Evolutionary conservation across 768 basidiomycete species (phyloP).

Genomic region (Russula compacta): DNA sequence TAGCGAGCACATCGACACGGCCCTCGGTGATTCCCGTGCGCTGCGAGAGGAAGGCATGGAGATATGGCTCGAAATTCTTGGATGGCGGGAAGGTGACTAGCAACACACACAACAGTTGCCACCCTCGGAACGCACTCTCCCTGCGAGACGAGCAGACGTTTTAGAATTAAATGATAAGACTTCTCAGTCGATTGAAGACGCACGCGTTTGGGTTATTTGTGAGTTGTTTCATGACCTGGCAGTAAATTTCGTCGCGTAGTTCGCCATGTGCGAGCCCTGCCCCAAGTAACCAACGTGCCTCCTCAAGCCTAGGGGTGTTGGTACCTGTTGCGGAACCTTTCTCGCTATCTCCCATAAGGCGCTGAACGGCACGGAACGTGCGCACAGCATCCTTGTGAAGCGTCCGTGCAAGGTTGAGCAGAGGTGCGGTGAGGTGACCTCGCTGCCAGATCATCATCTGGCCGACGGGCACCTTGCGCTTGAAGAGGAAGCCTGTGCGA

Average conservation of each 20-base stretch:
- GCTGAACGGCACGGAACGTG: conserved; percentile 84
- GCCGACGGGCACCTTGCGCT: conserved; percentile 68
- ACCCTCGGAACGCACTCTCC: conserved; percentile 82
- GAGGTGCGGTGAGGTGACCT: conserved; percentile 59
- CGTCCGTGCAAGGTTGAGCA: conserved; percentile 58
- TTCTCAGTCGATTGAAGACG: conserved; percentile 26
- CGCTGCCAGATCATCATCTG: conserved; percentile 90
- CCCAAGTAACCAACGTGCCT: conserved; percentile 77
- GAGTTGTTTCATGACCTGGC: conserved; percentile 88
- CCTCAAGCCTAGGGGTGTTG: conserved; percentile 52
- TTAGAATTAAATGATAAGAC: background rate
- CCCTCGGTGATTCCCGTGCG: conserved; percentile 61
- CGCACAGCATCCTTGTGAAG: conserved; percentile 73
- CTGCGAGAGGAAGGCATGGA: conserved; percentile 69
- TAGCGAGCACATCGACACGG: conserved; percentile 82
- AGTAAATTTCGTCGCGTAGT: conserved; percentile 88
- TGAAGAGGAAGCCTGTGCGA: conserved; percentile 81
- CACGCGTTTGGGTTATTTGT: conserved; percentile 73
- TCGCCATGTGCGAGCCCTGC: conserved; percentile 76
- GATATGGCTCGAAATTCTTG: conserved; percentile 82
- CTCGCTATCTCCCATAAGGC: conserved; percentile 89
- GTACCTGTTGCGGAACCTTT: conserved; percentile 46
- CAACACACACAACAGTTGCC: conserved; percentile 87
- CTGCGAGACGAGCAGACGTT: conserved; percentile 29
- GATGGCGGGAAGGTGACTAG: conserved; percentile 91